Evolutionary conservation across 2,329 filamentous ascomycete species (phyloP), one percentile per base, ranked within the genome.

Genomic region (Fusarium hainanense): DNA sequence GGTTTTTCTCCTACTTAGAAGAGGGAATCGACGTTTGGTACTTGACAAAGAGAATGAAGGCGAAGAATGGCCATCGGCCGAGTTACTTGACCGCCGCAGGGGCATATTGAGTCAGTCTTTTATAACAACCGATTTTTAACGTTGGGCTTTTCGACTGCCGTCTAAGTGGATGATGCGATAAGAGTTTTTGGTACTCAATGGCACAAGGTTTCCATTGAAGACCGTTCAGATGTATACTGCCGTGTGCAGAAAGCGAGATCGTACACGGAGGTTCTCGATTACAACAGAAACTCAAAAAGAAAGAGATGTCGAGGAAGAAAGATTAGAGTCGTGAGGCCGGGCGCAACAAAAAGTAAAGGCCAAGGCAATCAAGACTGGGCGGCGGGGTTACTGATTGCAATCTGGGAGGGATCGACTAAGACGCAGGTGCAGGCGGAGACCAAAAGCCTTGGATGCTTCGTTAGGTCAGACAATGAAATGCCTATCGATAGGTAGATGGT

Each of bases 11-110:
- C 74, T 74, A 63, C 70, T 69, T 43, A 78, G 66, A 20, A 78
- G 75, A 32, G 76, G 76, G 59, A 78, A 78, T 42, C 75, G 76
- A 58, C 76, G 74, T 49, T 73, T 76, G 40, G 76, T 73, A 54
- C 75, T 71, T 46, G 66, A 65, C 23, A 76, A 55, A 25, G 69
- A 72, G 47, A 72, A 70, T 4, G 64, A 69, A 23, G 69, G 71
- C 37, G 70, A 69, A 61, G 73, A 75, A 52, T 70, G 70, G 28
- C 59, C 67, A 28, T 75, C 73, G 51, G 60, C 68, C 27, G 74
- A 68, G 62, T 72, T 75, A 58, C 63, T 74, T 41, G 71, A 70
- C 60, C 74, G 72, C 70, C 73, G 69, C 49, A 75, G 63, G 55
- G 70, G 73, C 73, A 75, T 75, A 11, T 69, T 73, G 58, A 27